Conservation (phyloP, 2,329 filamentous ascomycete species). For the Lizonia empirigonia region DNA sequence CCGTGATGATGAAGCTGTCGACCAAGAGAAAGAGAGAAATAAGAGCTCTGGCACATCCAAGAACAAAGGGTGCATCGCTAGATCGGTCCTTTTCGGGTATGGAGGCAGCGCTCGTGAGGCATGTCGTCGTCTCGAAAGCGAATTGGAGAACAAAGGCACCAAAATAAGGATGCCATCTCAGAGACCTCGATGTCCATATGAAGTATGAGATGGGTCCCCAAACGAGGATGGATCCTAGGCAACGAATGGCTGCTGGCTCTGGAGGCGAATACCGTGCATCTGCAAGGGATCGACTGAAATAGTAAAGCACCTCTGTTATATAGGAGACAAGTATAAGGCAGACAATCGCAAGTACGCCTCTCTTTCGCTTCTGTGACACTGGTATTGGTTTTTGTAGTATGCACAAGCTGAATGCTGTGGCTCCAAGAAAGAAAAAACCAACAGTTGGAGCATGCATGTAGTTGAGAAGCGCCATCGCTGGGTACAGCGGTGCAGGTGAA, state of each 20-base stretch:
- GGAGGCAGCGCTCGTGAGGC: conserved; percentile 31
- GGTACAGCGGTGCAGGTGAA: conserved; percentile 18
- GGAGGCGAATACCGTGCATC: conserved; percentile 39
- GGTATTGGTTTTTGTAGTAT: conserved; percentile 39
- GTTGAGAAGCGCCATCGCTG: conserved; percentile 38
- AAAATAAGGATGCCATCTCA: conserved; percentile 45
- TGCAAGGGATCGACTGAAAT: conserved; percentile 38
- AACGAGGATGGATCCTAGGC: conserved; percentile 43
- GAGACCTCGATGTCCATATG: conserved; percentile 28
- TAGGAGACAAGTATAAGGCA: conserved; percentile 30
- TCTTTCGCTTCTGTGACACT: conserved; percentile 31
- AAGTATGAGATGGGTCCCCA: conserved; percentile 37
- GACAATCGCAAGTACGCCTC: conserved; percentile 25
- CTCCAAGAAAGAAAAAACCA: conserved; percentile 39
- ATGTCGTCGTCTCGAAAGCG: conserved; percentile 38
- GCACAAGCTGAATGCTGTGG: conserved; percentile 35
- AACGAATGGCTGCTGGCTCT: conserved; percentile 41
- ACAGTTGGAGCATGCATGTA: conserved; percentile 43
- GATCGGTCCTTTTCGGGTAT: conserved; percentile 22
- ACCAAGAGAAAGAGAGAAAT: conserved; percentile 34
- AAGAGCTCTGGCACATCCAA: conserved; percentile 30
- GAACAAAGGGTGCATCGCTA: conserved; percentile 28
- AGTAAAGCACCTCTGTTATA: conserved; percentile 42
- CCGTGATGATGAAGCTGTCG: conserved; percentile 37
- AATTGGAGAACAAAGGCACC: conserved; percentile 43